phyloP scores from a whole-genome alignment of 441 rosid genomes.

The Erodium moschatum region DNA sequence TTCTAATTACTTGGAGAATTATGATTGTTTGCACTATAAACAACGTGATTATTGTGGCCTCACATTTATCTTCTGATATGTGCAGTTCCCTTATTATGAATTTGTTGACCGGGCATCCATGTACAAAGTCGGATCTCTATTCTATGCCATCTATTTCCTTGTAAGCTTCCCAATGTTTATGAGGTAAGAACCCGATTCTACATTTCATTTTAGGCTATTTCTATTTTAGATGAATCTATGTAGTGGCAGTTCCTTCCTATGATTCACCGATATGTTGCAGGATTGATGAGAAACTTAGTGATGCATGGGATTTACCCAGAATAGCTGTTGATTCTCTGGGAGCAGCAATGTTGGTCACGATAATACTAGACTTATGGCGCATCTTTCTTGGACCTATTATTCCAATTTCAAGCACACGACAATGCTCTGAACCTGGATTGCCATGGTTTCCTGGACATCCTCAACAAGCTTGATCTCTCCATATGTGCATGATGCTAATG shows the following conservation, averaged over 20 bases:
- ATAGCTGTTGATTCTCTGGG: conserved; percentile 91
- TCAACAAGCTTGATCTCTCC: neutral
- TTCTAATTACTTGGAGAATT: neutral
- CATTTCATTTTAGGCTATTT: neutral
- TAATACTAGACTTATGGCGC: conserved; percentile 94
- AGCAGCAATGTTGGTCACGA: conserved; percentile 93
- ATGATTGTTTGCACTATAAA: no score
- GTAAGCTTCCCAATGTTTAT: conserved; percentile 98
- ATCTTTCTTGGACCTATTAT: conserved; percentile 86
- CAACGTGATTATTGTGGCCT: neutral
- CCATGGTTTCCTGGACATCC: conserved; percentile 66
- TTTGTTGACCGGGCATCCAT: conserved; percentile 90
- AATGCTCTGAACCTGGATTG: conserved; percentile 61
- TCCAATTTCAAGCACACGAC: conserved; percentile 41
- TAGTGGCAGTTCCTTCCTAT: neutral
- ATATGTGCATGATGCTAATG: neutral
- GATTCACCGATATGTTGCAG: conserved; percentile 28
- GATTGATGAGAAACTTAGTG: conserved; percentile 84
- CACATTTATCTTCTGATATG: conserved; percentile 16
- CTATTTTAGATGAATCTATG: neutral
- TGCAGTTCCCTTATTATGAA: conserved; percentile 97
- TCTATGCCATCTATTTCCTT: conserved; percentile 88
- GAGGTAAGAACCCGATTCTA: conserved; percentile 45
- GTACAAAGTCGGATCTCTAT: conserved; percentile 91
- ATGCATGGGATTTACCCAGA: conserved; percentile 66